Conservation (phyloP, 306 rosid species). For the Purshia tridentata region DNA sequence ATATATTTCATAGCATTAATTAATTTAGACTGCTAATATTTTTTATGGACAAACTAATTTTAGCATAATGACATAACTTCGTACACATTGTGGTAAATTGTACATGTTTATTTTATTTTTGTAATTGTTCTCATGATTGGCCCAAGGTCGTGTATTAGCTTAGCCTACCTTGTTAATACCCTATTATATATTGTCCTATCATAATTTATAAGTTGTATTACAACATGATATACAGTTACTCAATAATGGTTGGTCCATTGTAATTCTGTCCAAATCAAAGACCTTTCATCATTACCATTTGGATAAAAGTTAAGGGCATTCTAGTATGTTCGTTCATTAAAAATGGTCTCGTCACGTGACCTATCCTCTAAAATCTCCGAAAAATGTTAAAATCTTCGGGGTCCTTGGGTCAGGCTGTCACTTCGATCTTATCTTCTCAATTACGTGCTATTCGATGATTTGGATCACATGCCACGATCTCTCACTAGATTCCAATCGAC, state of each 20-base stretch:
- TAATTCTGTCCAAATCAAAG: neutral
- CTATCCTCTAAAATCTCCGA: neutral
- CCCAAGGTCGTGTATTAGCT: too few species aligned
- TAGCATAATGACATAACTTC: too few species aligned
- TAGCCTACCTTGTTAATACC: too few species aligned
- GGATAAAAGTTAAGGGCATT: neutral
- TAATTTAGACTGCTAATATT: too few species aligned
- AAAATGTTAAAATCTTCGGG: neutral
- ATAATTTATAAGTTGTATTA: too few species aligned
- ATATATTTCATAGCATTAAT: too few species aligned
- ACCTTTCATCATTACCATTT: neutral
- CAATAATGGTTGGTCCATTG: neutral
- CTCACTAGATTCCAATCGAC: constrained; percentile 4
- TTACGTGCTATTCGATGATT: constrained; percentile 37
- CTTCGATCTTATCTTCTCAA: constrained; percentile 53
- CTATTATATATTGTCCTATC: too few species aligned
- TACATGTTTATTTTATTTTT: too few species aligned
- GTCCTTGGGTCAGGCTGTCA: constrained; percentile 39
- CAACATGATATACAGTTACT: too few species aligned
- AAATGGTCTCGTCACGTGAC: neutral
- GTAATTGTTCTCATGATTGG: too few species aligned
- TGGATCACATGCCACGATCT: constrained; percentile 43
- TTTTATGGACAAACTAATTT: too few species aligned
- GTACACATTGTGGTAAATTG: too few species aligned
- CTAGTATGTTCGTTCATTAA: neutral